A percentile compares a stretch with the other conserved stretches of the same genome.
Conservation (phyloP, 2,329 filamentous ascomycete genomes). For the Alternaria rosae region DNA sequence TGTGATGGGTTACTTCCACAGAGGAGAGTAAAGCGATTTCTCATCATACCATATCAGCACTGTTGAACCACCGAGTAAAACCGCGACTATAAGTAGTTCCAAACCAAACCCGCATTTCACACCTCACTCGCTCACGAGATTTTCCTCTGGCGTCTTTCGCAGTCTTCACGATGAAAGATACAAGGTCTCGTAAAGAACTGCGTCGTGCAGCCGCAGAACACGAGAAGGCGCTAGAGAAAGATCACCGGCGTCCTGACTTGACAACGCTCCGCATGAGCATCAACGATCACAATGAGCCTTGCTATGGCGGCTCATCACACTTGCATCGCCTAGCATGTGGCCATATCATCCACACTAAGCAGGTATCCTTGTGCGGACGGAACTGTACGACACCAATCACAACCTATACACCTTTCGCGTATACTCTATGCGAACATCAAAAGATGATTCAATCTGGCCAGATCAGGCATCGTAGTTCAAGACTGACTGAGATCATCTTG, state of each 20-base stretch:
- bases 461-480: background rate
- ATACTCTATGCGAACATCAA: background rate
- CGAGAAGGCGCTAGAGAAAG: background rate
- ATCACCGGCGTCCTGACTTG: background rate
- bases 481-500: background rate
- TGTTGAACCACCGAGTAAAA: background rate
- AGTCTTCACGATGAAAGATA: background rate
- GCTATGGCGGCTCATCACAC: background rate
- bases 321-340: background rate
- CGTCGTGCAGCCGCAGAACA: background rate
- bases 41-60: background rate
- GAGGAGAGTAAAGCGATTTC: too few species aligned
- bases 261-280: background rate
- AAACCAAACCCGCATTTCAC: background rate
- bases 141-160: background rate
- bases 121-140: background rate
- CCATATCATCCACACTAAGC: background rate
- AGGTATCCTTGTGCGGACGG: background rate
- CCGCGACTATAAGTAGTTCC: background rate
- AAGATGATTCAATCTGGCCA: background rate
- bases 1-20: too few species aligned
- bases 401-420: background rate
- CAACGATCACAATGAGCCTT: background rate
- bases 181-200: background rate
- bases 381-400: background rate